Conservation (phyloP, 2,329 filamentous ascomycete species). For the Fusarium haematococcum region DNA sequence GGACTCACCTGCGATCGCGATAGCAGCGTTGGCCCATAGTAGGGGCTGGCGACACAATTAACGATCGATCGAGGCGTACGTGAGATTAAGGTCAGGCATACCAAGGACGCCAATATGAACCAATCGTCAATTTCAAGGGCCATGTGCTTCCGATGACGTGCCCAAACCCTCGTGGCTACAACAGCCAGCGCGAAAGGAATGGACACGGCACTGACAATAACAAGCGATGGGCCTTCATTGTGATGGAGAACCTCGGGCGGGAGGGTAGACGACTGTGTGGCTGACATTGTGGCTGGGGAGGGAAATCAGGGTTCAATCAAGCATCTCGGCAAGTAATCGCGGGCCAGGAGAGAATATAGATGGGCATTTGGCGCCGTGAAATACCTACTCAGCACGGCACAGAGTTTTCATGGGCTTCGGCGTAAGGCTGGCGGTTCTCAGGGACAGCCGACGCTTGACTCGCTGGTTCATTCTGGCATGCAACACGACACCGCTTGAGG, state of each 20-base stretch:
- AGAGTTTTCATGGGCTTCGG: background rate
- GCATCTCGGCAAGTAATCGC: background rate
- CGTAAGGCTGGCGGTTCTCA: background rate
- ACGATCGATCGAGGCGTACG: background rate
- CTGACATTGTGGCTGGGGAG: background rate
- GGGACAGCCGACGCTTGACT: background rate
- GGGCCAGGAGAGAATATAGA: background rate
- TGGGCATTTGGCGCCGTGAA: background rate
- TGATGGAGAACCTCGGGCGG: background rate
- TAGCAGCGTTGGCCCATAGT: background rate
- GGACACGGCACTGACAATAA: background rate
- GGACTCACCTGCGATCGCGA: background rate
- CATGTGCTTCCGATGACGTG: background rate
- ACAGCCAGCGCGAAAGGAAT: background rate
- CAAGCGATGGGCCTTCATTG: background rate
- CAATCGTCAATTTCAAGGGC: background rate
- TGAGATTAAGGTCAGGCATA: background rate
- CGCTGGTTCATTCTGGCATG: background rate
- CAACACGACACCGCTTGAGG: background rate
- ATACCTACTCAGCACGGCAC: background rate
- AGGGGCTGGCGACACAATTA: background rate
- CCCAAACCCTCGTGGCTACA: background rate
- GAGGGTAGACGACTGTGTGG: background rate
- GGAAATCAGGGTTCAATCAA: background rate
- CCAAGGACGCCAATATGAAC: background rate